Evolutionary conservation across 495 filamentous ascomycete species (phyloP).

Genomic region (Alectoria sarmentosa): DNA sequence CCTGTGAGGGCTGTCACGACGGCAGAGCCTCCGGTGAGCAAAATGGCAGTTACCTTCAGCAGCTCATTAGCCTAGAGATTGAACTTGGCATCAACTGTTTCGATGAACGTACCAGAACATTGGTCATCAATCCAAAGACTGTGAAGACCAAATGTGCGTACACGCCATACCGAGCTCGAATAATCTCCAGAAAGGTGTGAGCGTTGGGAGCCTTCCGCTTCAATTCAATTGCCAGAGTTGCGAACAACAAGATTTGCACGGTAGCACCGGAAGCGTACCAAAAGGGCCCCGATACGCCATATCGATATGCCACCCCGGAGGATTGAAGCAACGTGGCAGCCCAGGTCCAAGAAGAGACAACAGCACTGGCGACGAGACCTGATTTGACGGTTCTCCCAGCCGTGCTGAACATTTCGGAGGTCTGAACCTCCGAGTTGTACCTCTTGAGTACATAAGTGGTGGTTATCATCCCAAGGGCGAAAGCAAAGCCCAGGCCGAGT

Average conservation of each 20-base stretch:
- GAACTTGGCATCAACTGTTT: neutral
- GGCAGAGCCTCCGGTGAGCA: constrained; percentile 84
- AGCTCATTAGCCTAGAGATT: neutral
- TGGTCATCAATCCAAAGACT: constrained; percentile 76
- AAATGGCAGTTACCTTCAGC: constrained; percentile 65
- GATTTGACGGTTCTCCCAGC: constrained; percentile 92
- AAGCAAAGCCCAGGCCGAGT: constrained; percentile 67
- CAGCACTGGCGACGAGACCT: constrained; percentile 89
- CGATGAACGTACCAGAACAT: constrained; percentile 54
- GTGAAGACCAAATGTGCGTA: constrained; percentile 67
- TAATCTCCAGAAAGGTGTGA: constrained; percentile 79
- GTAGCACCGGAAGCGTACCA: constrained; percentile 67
- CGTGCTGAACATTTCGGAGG: constrained; percentile 95
- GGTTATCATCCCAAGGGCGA: constrained; percentile 72
- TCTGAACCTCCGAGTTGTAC: constrained; percentile 92
- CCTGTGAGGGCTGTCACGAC: constrained; percentile 81
- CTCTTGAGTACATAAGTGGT: constrained; percentile 75
- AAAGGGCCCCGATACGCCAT: constrained; percentile 89
- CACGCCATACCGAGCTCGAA: constrained; percentile 54
- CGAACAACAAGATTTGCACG: constrained; percentile 74
- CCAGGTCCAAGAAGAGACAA: constrained; percentile 86
- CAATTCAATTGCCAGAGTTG: constrained; percentile 86
- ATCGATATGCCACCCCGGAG: constrained; percentile 83
- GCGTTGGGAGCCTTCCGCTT: constrained; percentile 84
- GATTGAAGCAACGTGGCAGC: constrained; percentile 76